phyloP scores from a whole-genome alignment of 495 filamentous ascomycete genomes.

The Aspergillus sparsus region DNA sequence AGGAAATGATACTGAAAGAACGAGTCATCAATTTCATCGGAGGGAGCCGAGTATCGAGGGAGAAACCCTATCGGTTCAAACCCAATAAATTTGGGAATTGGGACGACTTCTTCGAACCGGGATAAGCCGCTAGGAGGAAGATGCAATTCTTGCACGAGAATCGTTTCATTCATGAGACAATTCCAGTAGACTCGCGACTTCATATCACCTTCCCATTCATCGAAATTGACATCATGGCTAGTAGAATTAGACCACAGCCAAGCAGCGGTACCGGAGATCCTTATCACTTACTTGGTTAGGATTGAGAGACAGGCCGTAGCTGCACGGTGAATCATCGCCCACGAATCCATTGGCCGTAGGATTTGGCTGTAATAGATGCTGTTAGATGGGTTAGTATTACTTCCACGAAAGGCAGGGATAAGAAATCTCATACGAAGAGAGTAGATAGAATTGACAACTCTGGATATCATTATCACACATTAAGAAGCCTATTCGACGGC shows the following conservation, averaged over 20 bases:
- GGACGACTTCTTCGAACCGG: slow-evolving; percentile 47
- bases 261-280: neutral
- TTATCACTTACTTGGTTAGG: slow-evolving; percentile 43
- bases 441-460: slow-evolving; percentile 50
- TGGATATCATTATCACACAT: slow-evolving; percentile 51
- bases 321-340: slow-evolving; percentile 52
- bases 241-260: slow-evolving; percentile 8
- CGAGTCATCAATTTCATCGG: slow-evolving; percentile 45
- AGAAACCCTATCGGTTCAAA: slow-evolving; percentile 43
- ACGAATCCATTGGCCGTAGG: slow-evolving; percentile 48
- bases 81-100: slow-evolving; percentile 50
- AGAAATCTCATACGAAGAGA: slow-evolving; percentile 41
- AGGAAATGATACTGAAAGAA: slow-evolving; percentile 54
- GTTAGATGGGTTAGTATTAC: slow-evolving; percentile 16
- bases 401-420: neutral
- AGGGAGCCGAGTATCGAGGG: slow-evolving; percentile 29
- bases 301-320: slow-evolving; percentile 50
- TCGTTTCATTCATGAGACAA: slow-evolving; percentile 52
- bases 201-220: slow-evolving; percentile 54
- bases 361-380: slow-evolving; percentile 49
- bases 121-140: slow-evolving; percentile 49
- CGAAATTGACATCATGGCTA: slow-evolving; percentile 47
- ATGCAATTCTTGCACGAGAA: slow-evolving; percentile 50
- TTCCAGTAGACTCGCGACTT: slow-evolving; percentile 54
- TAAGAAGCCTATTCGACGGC: slow-evolving; percentile 49